These are phyloP conservation scores for Capsaspora owczarzaki DNA, from an alignment of 78 protist species.

Conservation along the genomic window DNA sequence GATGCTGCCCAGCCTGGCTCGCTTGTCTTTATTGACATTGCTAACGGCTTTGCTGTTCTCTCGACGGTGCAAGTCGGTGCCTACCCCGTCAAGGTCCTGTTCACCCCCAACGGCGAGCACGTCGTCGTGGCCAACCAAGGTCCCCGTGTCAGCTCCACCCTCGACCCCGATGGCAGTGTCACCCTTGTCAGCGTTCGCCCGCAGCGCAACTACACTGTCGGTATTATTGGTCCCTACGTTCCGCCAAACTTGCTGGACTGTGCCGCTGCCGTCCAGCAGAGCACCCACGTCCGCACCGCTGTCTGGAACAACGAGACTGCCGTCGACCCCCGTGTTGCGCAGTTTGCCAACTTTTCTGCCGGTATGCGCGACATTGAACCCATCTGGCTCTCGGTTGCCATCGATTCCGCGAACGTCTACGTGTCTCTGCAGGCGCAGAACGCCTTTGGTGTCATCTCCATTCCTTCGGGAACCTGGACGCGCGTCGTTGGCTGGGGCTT, in stretches of 20 bases:
- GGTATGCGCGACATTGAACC: constrained; percentile 4
- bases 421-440: background rate
- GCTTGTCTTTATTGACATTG: background rate
- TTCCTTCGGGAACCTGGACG: background rate
- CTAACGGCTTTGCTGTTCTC: background rate
- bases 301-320: background rate
- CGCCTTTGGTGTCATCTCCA: background rate
- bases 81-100: background rate
- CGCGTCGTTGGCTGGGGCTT: background rate
- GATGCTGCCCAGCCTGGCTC: too few species aligned
- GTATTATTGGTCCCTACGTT: too few species aligned
- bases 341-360: too few species aligned
- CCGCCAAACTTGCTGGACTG: too few species aligned
- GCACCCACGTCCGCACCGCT: too few species aligned
- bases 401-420: background rate
- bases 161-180: background rate
- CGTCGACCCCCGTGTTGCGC: too few species aligned
- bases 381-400: background rate
- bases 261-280: too few species aligned
- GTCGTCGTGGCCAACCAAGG: background rate
- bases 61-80: background rate
- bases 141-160: too few species aligned
- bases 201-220: too few species aligned
- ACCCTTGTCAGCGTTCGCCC: too few species aligned
- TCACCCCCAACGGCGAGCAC: constrained; percentile 1